A percentile compares a stretch with the other conserved stretches of the same genome.
phyloP scores from a whole-genome alignment of 441 rosid genomes.

The Pelargonium fulgidum region DNA sequence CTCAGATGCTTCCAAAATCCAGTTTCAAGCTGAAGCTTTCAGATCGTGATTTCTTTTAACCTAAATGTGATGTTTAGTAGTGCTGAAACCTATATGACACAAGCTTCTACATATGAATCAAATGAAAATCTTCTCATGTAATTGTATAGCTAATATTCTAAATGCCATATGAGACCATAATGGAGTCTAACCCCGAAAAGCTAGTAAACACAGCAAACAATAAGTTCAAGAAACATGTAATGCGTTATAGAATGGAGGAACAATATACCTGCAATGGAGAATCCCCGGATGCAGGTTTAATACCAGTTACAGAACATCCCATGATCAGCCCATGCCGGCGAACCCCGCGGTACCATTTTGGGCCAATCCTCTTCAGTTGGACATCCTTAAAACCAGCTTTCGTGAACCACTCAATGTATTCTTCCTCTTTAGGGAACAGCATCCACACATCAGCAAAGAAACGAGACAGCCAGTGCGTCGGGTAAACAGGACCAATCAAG shows the following conservation, averaged over 20 bases:
- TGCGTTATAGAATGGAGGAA: not conserved
- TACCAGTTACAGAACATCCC: slow-evolving; percentile 95
- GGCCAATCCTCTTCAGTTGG: slow-evolving; percentile 88
- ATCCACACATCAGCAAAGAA: slow-evolving; percentile 97
- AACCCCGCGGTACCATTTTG: slow-evolving; percentile 98
- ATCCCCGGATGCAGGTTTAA: slow-evolving; percentile 86
- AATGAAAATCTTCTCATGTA: too few species aligned
- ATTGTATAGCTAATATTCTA: not conserved
- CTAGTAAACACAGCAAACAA: not conserved
- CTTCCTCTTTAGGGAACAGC: slow-evolving; percentile 98
- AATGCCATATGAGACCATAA: not conserved
- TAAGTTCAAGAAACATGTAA: not conserved
- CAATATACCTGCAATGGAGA: slow-evolving; percentile 79
- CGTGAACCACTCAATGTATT: slow-evolving; percentile 88
- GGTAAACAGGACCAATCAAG: slow-evolving; percentile 88
- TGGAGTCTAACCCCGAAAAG: not conserved
- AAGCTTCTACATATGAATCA: too few species aligned
- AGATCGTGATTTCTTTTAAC: not conserved
- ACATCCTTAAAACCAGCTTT: slow-evolving; percentile 89
- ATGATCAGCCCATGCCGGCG: slow-evolving; percentile 90
- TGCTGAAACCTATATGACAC: not conserved
- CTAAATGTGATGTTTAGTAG: not conserved
- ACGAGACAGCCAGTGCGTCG: slow-evolving; percentile 89
- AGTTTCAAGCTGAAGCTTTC: not conserved
- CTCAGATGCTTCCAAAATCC: not conserved